Conservation (phyloP, 2,329 filamentous ascomycete species). For the Basipetospora chlamydospora region DNA sequence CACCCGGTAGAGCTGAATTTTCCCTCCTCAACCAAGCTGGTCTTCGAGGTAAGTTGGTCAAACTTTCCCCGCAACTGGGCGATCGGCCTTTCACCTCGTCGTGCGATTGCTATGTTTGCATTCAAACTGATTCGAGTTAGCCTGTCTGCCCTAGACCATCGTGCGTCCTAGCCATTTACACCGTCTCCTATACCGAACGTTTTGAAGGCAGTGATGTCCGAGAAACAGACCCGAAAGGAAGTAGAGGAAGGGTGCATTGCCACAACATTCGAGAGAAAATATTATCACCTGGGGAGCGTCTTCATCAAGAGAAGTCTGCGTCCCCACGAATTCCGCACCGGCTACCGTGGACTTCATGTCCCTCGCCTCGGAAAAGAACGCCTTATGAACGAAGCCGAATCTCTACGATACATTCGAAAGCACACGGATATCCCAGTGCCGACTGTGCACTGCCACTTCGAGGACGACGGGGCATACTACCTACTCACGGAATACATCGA, state of each 20-base stretch:
- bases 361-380: constrained; percentile 16
- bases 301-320: constrained; percentile 19
- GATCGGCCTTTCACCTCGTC: too few species aligned
- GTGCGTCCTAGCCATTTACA: too few species aligned
- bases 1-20: too few species aligned
- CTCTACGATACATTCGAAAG: constrained; percentile 12
- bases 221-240: not conserved
- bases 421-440: constrained; percentile 17
- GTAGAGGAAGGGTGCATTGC: constrained; percentile 14
- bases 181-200: too few species aligned
- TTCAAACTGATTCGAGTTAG: too few species aligned
- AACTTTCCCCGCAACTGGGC: too few species aligned
- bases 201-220: too few species aligned
- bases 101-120: too few species aligned
- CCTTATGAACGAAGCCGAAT: constrained; percentile 16
- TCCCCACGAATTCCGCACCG: constrained; percentile 15
- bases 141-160: too few species aligned
- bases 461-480: constrained; percentile 17
- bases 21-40: too few species aligned
- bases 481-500: constrained; percentile 16
- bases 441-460: constrained; percentile 12
- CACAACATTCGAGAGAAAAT: constrained; percentile 15
- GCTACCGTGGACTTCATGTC: constrained; percentile 14
- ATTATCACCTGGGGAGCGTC: constrained; percentile 13
- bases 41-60: too few species aligned